phyloP scores from a whole-genome alignment of 2,329 filamentous ascomycete species.

The Emergomyces orientalis region DNA sequence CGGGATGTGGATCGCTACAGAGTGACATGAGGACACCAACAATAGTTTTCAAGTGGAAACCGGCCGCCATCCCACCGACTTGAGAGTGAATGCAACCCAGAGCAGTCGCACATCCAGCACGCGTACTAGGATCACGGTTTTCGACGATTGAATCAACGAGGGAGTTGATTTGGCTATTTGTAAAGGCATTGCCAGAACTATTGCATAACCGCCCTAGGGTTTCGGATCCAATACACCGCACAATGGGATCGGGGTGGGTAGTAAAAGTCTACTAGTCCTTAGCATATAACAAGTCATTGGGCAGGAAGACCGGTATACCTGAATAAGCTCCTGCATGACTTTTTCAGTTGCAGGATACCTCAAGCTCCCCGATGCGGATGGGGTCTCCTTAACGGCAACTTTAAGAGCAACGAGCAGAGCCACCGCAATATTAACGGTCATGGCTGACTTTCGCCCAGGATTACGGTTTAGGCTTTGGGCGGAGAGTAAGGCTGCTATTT shows the following conservation, averaged over 20 bases:
- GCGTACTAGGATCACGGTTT: constrained; percentile 84
- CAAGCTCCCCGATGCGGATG: constrained; percentile 62
- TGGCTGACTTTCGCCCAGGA: constrained; percentile 76
- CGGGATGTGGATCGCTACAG: constrained; percentile 87
- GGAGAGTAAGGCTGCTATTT: constrained; percentile 81
- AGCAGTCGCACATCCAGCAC: constrained; percentile 89
- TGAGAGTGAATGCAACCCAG: constrained; percentile 89
- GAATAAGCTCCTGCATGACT: constrained; percentile 57
- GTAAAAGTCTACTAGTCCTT: constrained; percentile 54
- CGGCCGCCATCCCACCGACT: constrained; percentile 94
- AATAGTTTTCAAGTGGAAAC: constrained; percentile 92
- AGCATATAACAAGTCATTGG: background rate
- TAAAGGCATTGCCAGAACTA: constrained; percentile 76
- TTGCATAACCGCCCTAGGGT: constrained; percentile 79
- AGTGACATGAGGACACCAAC: constrained; percentile 97
- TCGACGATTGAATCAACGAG: constrained; percentile 89
- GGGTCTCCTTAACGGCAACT: constrained; percentile 72
- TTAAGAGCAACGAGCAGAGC: constrained; percentile 73
- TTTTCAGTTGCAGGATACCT: constrained; percentile 69
- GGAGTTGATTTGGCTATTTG: constrained; percentile 79
- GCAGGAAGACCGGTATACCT: constrained; percentile 47
- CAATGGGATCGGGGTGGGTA: constrained; percentile 71
- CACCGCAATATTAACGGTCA: constrained; percentile 79
- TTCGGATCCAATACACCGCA: constrained; percentile 76
- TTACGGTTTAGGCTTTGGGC: constrained; percentile 73